Percentiles rank a stretch among this genome's conserved stretches.
phyloP scores from a whole-genome alignment of 148 eudicot genomes.

The Suaeda aralocaspica region DNA sequence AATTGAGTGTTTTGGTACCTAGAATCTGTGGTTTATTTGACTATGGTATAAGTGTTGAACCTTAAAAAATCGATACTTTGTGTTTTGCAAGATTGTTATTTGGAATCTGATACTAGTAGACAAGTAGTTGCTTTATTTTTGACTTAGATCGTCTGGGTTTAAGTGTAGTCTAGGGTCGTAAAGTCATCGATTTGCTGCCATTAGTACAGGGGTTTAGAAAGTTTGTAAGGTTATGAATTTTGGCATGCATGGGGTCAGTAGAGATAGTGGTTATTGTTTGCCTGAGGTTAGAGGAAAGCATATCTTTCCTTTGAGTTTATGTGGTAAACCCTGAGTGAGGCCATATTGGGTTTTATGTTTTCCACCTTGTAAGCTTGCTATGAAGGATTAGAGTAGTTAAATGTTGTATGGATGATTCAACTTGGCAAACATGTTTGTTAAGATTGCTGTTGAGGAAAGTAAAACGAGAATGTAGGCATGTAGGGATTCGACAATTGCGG shows the following conservation, averaged over 20 bases:
- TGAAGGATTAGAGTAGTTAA: neutral
- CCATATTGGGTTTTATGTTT: neutral
- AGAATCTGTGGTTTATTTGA: neutral
- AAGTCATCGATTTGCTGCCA: neutral
- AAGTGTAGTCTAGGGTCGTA: neutral
- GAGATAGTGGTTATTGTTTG: neutral
- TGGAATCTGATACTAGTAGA: neutral
- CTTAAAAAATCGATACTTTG: neutral
- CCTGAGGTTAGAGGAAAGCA: conserved; percentile 13
- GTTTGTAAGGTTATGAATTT: neutral
- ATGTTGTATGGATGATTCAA: neutral
- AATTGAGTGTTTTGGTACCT: neutral
- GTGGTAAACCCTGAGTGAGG: neutral
- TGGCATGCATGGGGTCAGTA: neutral
- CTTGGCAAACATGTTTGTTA: neutral
- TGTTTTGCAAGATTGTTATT: neutral
- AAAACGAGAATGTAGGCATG: no score
- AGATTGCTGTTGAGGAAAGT: neutral
- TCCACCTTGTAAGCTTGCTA: no score
- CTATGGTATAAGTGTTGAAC: neutral
- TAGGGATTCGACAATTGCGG: no score
- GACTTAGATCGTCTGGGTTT: neutral
- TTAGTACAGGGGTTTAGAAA: neutral
- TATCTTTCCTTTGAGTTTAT: conserved; percentile 1
- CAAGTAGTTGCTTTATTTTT: neutral